Evolutionary conservation across 1,284 basidiomycete species (phyloP), one percentile per base, ranked within the genome.

Genomic region (Sporisorium graminicola): DNA sequence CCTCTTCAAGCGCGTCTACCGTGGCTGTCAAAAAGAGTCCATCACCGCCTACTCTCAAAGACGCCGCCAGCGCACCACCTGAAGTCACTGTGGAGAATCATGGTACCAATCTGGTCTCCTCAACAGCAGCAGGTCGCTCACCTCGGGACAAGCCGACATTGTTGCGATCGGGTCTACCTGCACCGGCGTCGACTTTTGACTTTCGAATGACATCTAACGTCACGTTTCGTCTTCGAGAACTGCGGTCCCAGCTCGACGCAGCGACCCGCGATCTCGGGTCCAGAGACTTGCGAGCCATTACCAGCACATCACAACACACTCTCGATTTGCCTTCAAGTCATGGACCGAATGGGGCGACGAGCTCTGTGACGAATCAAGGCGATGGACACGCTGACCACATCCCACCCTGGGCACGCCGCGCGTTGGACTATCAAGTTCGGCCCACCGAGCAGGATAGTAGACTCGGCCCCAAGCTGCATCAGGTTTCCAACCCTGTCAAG

Each of bases 191-290:
- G 3, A 40, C 44, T 3, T 71, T 76, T 27, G 51, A 65, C 31
- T 71, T 76, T 26, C 58, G 65, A 40, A 67, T 71, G 65, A 54
- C 74, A 2, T 71, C 60, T n/a, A 49, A 56, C 13, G 55, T 83
- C 59, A 86, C 86, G 50, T 63, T 81, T 10, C 85, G 86, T 35
- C 85, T 86, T 44, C 79, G 82, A 47, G 80, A 83, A 20, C 18
- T 75, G 47, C 58, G 73, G 12, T 66, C 63, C 1, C 66, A 61
- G 56, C 61, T 75, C 22, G 67, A 75, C 42, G 64, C 49, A 16
- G 73, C 73, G 5, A 52, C 66, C 0, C 58, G 58, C 49, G 58
- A 67, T 12, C 46, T 70, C 16, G 51, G 40, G 26, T 31, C 27
- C 5, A 27, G 35, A 14, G 55, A 57, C 7, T 22, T 37, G 27